Percentiles rank a stretch among this genome's conserved stretches.
These are phyloP conservation scores for Sideroxylon spinosum DNA, from an alignment of 179 eudicot species.

Conservation along the genomic window DNA sequence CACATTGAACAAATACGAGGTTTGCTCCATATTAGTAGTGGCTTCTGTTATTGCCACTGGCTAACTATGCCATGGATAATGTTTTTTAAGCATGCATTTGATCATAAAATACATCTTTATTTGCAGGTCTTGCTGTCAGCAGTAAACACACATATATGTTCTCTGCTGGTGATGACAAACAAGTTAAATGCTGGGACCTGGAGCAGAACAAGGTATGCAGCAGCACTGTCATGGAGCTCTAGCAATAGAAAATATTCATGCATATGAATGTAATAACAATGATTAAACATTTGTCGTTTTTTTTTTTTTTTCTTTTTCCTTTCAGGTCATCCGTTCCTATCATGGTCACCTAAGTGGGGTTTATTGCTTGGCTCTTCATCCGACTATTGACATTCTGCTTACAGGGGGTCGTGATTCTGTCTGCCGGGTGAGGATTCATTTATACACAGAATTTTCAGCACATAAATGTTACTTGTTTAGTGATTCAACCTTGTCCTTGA, in stretches of 20 bases:
- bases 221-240: neutral
- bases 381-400: conserved; percentile 80
- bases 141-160: conserved; percentile 91
- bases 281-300: neutral
- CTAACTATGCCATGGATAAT: neutral
- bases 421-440: conserved; percentile 60
- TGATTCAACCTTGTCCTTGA: neutral
- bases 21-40: conserved; percentile 23
- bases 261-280: neutral
- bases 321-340: conserved; percentile 86
- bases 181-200: conserved; percentile 99
- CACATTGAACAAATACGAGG: conserved; percentile 99
- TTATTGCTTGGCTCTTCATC: conserved; percentile 93
- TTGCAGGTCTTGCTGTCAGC: conserved; percentile 91
- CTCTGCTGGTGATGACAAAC: conserved; percentile 98
- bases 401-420: conserved; percentile 99
- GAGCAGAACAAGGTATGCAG: conserved; percentile 88
- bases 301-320: neutral
- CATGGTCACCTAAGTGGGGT: conserved; percentile 99
- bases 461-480: neutral
- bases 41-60: neutral
- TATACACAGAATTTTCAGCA: neutral
- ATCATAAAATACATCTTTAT: neutral
- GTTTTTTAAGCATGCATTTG: neutral
- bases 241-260: too few species aligned